phyloP scores from a whole-genome alignment of 352 stramenopile species.

The Globisporangium spiculum region DNA sequence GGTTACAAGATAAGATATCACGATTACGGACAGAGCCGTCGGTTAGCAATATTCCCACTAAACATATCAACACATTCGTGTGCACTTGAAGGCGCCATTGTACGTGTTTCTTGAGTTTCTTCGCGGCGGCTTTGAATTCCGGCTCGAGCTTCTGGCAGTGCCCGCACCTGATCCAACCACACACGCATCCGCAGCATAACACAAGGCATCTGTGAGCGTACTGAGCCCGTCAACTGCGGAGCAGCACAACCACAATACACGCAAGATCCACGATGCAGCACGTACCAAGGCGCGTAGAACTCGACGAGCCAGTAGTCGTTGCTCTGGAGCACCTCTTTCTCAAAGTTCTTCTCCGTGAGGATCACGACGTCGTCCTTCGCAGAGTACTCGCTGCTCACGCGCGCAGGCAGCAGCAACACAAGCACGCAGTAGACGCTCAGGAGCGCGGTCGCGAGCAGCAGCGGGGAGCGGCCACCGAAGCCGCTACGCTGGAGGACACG shows the following conservation, averaged over 20 bases:
- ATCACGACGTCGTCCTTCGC: constrained; percentile 60
- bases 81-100: background rate
- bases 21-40: background rate
- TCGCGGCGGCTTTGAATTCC: constrained; percentile 85
- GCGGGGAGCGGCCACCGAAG: background rate
- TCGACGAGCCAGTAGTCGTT: constrained; percentile 90
- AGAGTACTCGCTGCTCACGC: constrained; percentile 32
- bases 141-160: constrained; percentile 91
- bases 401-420: background rate
- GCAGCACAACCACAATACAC: background rate
- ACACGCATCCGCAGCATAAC: constrained; percentile 3
- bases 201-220: background rate
- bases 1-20: background rate
- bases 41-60: background rate
- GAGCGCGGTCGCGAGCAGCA: background rate
- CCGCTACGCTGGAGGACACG: background rate
- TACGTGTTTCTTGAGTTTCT: constrained; percentile 82
- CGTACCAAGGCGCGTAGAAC: constrained; percentile 91
- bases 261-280: background rate
- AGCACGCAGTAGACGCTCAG: constrained; percentile 5
- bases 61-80: background rate
- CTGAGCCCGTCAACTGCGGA: background rate
- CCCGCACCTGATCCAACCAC: constrained; percentile 54
- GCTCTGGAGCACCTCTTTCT: constrained; percentile 79
- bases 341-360: constrained; percentile 82